These are phyloP conservation scores for Blastomyces parvus DNA, from an alignment of 2,329 filamentous ascomycete species.

Conservation along the genomic window DNA sequence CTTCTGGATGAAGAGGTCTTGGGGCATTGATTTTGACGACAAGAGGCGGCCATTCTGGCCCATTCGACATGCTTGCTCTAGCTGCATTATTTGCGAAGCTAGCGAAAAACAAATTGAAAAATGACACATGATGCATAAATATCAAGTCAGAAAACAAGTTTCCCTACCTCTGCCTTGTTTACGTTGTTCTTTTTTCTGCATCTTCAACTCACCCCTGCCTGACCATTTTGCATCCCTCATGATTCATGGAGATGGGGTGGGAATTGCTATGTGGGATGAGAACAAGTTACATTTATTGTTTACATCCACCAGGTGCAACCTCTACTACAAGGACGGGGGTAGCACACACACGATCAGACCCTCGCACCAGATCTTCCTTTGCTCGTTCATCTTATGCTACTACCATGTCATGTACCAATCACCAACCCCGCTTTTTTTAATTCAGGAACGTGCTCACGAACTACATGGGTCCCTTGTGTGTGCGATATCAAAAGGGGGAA, in stretches of 20 bases:
- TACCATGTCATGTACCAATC: too few relatives aligned
- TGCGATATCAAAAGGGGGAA: background rate
- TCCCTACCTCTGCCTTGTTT: background rate
- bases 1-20: too few relatives aligned
- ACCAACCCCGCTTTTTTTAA: background rate
- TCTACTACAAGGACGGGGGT: background rate
- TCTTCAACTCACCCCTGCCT: background rate
- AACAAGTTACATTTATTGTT: background rate
- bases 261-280: background rate
- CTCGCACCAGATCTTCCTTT: background rate
- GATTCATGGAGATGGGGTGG: background rate
- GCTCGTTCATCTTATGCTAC: background rate
- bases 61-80: background rate
- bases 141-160: background rate
- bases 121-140: background rate
- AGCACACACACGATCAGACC: conserved; percentile 3
- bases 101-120: background rate
- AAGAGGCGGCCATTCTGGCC: too few relatives aligned
- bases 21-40: too few relatives aligned
- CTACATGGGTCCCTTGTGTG: background rate
- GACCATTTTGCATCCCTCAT: background rate
- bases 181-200: background rate
- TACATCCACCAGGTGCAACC: background rate
- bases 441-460: background rate
- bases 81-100: background rate